Evolutionary conservation across 768 basidiomycete genomes (phyloP), one percentile per base, ranked within the genome.

Genomic region (Ephemerocybe angulata): DNA sequence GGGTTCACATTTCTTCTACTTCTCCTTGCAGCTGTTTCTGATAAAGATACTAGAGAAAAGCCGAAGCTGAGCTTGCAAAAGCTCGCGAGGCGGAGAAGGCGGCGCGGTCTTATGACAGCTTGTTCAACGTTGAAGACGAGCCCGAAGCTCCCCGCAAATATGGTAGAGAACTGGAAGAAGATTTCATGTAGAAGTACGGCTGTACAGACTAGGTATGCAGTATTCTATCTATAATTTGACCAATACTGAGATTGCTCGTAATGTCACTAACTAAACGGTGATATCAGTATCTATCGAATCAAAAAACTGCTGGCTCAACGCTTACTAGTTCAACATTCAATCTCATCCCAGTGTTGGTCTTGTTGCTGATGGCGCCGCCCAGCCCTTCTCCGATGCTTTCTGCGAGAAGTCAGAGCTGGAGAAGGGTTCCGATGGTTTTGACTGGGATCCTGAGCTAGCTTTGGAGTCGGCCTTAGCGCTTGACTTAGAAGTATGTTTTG

Each of bases 11-110:
- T 22, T 28, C 22, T n/a, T 24, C 24, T 0, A 27, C 35, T 52
- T 30, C 13, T 17, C 29, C 19, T 33, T 42, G 40, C 24, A 19
- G 44, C 8, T 21, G 48, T 48, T 25, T 35, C 15, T 35, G 56
- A 24, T n/a, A 50, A 47, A 13, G 25, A 47, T 28, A 38, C 22
- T 62, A 95, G 93, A 87, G 83, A 70, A 90, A 90, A 65, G 83
- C 82, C 30, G 92, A 97, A 53, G 68, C 77, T 3, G 90, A 90
- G 55, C 76, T 95, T 15, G 85, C 85, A 3, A 83, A 84, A 54
- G 70, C 76, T 13, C 80, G 95, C 62, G 93, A 90, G 67, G 91
- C 86, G 17, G 91, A 93, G 64, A 96, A 95, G 64, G 86, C 87
- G 17, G 86, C 90, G 8, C 75, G 86, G n/a, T 91, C 88, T 2